Conservation (phyloP, 2,329 filamentous ascomycete species). For the Ilyonectria destructans region DNA sequence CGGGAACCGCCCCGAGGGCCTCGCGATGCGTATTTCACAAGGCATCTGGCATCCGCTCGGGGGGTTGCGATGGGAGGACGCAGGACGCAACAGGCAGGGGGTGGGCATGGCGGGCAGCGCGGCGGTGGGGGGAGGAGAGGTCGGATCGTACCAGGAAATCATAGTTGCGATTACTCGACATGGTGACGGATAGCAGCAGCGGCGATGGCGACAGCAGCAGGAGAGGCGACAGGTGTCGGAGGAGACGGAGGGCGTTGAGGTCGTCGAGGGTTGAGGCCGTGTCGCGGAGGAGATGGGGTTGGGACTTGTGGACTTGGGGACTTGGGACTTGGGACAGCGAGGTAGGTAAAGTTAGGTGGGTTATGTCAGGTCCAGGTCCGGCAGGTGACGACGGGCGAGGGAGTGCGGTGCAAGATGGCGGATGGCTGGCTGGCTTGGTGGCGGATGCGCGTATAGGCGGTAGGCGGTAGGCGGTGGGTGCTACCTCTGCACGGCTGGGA, state of each 20-base stretch:
- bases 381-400: slow-evolving; percentile 21
- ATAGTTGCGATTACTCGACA: slow-evolving; percentile 99
- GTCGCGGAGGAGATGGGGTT: slow-evolving; percentile 26
- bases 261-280: slow-evolving; percentile 17
- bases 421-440: not conserved
- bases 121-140: slow-evolving; percentile 42
- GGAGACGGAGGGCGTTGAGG: slow-evolving; percentile 29
- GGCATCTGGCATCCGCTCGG: not conserved
- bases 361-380: slow-evolving; percentile 21
- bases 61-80: slow-evolving; percentile 20
- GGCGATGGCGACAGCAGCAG: slow-evolving; percentile 27
- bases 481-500: not conserved
- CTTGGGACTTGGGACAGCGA: slow-evolving; percentile 12
- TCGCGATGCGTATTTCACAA: slow-evolving; percentile 1
- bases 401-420: not conserved
- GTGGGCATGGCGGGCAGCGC: slow-evolving; percentile 35
- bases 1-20: slow-evolving; percentile 11
- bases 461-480: not conserved
- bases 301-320: slow-evolving; percentile 18
- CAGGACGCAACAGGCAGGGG: slow-evolving; percentile 21
- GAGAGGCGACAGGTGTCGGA: slow-evolving; percentile 36
- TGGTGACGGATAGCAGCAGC: slow-evolving; percentile 62
- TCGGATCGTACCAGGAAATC: slow-evolving; percentile 88
- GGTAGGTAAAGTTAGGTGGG: slow-evolving; percentile 17
- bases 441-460: slow-evolving; percentile 5